Conservation (phyloP, 768 basidiomycete species). For the Sarcomyxa edulis region DNA sequence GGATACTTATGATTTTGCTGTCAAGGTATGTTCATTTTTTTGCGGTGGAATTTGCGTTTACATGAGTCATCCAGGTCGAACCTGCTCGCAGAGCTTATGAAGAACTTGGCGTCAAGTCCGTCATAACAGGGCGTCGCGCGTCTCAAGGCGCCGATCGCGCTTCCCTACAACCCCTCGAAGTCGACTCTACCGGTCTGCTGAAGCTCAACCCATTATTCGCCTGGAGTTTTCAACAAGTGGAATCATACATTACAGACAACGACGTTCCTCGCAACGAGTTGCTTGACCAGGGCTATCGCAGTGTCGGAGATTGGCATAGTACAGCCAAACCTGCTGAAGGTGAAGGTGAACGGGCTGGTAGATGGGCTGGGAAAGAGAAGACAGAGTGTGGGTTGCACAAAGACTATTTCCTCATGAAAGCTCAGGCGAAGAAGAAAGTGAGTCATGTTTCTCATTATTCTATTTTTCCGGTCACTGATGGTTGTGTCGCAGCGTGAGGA, state of each 20-base stretch:
- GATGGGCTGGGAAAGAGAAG: conserved; percentile 90
- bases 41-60: not conserved
- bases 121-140: conserved; percentile 92
- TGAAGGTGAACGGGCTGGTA: conserved; percentile 83
- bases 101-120: conserved; percentile 69
- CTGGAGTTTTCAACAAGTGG: conserved; percentile 83
- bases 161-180: conserved; percentile 77
- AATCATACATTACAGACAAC: conserved; percentile 79
- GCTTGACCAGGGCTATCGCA: conserved; percentile 87
- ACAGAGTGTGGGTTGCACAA: conserved; percentile 95
- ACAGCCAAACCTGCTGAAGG: conserved; percentile 66
- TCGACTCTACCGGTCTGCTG: conserved; percentile 84
- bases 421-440: conserved; percentile 32
- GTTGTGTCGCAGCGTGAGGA: too few species aligned
- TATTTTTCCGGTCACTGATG: too few species aligned
- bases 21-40: conserved; percentile 58
- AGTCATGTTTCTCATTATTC: not conserved
- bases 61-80: conserved; percentile 70
- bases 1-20: conserved; percentile 80
- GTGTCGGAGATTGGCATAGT: conserved; percentile 97
- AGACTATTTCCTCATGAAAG: conserved; percentile 80
- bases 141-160: conserved; percentile 93
- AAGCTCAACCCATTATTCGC: conserved; percentile 92
- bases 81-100: conserved; percentile 87
- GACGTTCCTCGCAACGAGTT: conserved; percentile 85